These are phyloP conservation scores for Ophiocordyceps robertsii DNA, from an alignment of 2,329 filamentous ascomycete genomes.

Conservation along the genomic window DNA sequence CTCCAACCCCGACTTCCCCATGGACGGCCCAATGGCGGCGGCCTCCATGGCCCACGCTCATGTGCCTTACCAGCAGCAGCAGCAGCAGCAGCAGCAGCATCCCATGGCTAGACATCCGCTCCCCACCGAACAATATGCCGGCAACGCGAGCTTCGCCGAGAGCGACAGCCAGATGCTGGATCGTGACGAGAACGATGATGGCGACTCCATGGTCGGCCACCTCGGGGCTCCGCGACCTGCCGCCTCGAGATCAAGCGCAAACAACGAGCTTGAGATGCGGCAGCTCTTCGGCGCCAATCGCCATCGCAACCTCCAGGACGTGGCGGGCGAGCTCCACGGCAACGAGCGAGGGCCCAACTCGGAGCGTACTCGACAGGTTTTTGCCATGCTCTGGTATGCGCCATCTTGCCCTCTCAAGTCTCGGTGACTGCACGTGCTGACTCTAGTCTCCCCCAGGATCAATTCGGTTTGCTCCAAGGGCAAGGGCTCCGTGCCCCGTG, in stretches of 20 bases:
- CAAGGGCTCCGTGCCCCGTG: constrained; percentile 78
- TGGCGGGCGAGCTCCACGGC: constrained; percentile 62
- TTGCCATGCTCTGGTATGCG: constrained; percentile 75
- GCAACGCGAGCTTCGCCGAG: constrained; percentile 41
- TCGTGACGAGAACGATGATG: constrained; percentile 44
- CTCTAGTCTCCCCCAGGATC: constrained; percentile 41
- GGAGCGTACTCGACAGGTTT: constrained; percentile 72
- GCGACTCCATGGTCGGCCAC: constrained; percentile 33
- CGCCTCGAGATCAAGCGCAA: constrained; percentile 51
- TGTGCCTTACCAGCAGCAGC: constrained; percentile 24
- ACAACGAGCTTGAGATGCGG: constrained; percentile 70
- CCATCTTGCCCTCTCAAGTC: background rate
- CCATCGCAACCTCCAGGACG: constrained; percentile 53
- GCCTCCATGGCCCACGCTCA: constrained; percentile 24
- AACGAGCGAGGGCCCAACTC: constrained; percentile 71
- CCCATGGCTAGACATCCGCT: constrained; percentile 33
- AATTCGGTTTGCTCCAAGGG: constrained; percentile 59
- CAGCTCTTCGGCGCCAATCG: constrained; percentile 60
- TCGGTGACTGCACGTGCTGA: background rate
- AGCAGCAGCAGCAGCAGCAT: constrained; percentile 21
- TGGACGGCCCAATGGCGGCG: constrained; percentile 32
- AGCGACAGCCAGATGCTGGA: constrained; percentile 47
- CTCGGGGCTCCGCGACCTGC: constrained; percentile 39
- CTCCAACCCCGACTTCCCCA: constrained; percentile 33
- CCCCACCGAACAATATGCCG: constrained; percentile 38